Base-by-base conservation (phyloP, 2,329 filamentous ascomycete genomes). In the Verticillium longisporum region DNA sequence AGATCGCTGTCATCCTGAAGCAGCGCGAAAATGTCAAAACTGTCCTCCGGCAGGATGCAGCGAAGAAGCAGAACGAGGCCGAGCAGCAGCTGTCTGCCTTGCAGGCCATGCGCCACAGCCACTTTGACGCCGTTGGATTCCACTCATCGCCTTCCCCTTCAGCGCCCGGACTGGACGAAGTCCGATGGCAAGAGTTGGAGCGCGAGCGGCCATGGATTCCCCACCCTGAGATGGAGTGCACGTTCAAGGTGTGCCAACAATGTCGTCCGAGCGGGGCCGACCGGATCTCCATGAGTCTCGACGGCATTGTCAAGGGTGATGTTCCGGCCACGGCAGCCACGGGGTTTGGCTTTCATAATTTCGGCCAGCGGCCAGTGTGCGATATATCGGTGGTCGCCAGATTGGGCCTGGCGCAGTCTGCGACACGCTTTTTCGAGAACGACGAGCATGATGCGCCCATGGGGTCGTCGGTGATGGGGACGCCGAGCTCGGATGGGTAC, bases 341-440 rank as follows among this genome's bases (percentile, higher is more conserved):
- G 1, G 83, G 81, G 1, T 86, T 78, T 64, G 80, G 83, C 14
- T 86, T 86, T 62, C 76, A 82, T 57, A 66, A 74, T 6, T 58
- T 74, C 37, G 68, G 75, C 32, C 67, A 69, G 6, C 72, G 82
- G n/a, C 83, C 82, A 1, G 61, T 82, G 4, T 68, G 74, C 13
- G 69, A 80, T 62, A 74, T 72, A 14, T 64, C 69, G 1, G 61
- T 78, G 11, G 61, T 82, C 33, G 73, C 67, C 59, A 71, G 75
- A 5, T 71, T 83, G 15, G 79, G 80, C 4, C 69, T 72, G 54
- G 72, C 75, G 7, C 45, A 3, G 21, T 3, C 18, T 26, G 15
- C 21, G 18, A 18, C 18, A 21, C 21, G 45, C 7, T 10, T 18
- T 21, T 4, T 7, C 45, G 10, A 9, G 45, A 10, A 50, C 11